Evolutionary conservation across 1,139 yeast species (phyloP).

Genomic region (Candida labiduridarum): DNA sequence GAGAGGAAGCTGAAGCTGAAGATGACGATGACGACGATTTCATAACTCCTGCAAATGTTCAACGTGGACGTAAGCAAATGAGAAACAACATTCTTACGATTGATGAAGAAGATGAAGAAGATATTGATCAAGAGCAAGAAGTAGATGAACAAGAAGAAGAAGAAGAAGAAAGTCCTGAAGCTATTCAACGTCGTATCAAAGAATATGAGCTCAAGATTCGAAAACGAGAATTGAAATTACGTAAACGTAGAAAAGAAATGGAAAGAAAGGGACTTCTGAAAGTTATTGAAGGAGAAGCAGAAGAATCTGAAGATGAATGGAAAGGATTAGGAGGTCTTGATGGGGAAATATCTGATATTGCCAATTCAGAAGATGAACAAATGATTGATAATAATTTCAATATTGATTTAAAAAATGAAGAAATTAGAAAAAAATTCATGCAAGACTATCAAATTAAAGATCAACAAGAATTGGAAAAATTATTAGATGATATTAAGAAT

Average conservation of each 20-base stretch:
- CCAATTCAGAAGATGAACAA: conserved; percentile 75
- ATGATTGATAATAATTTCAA: conserved; percentile 78
- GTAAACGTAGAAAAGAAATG: conserved; percentile 48
- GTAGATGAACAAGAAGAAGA: conserved; percentile 26
- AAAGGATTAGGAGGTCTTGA: conserved; percentile 85
- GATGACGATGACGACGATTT: conserved; percentile 30
- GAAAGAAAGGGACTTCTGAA: conserved; percentile 53
- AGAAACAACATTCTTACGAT: conserved; percentile 19
- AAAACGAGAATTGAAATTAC: conserved; percentile 38
- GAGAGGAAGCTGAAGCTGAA: not conserved
- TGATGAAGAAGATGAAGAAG: conserved; percentile 24
- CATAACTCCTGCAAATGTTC: conserved; percentile 30
- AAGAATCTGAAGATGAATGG: conserved; percentile 97
- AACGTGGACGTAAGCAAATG: conserved; percentile 26
- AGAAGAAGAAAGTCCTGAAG: conserved; percentile 28
- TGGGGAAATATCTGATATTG: conserved; percentile 67
- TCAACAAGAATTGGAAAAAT: conserved; percentile 67
- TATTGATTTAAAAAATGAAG: conserved; percentile 60
- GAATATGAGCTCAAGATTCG: conserved; percentile 42
- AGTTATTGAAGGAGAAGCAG: conserved; percentile 85
- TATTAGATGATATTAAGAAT: conserved; percentile 79
- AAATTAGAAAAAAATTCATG: conserved; percentile 61
- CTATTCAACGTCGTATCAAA: conserved; percentile 32
- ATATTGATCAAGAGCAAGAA: conserved; percentile 15
- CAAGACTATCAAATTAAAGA: conserved; percentile 73